phyloP scores from a whole-genome alignment of 495 filamentous ascomycete genomes.

The Rhypophila decipiens region DNA sequence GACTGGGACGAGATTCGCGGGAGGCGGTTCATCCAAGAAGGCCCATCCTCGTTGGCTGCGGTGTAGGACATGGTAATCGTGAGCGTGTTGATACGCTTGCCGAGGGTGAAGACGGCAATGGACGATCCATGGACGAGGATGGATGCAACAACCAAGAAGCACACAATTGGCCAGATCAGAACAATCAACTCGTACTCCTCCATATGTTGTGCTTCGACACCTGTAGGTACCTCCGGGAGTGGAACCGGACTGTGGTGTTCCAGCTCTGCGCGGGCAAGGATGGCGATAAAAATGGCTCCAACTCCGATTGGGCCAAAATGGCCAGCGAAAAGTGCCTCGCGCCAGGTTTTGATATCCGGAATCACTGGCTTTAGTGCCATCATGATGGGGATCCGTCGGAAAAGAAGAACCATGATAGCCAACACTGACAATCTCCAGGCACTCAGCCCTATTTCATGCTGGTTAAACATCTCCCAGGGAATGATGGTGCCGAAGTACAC shows the following conservation, averaged over 20 bases:
- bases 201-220: conserved; percentile 16
- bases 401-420: conserved; percentile 85
- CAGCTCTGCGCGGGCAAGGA: conserved; percentile 83
- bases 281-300: conserved; percentile 92
- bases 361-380: conserved; percentile 84
- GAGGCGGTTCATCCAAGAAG: conserved; percentile 89
- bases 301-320: conserved; percentile 99
- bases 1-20: conserved; percentile 83
- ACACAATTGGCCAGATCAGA: conserved; percentile 93
- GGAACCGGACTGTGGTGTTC: conserved; percentile 70
- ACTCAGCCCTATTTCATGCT: conserved; percentile 58
- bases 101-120: conserved; percentile 95
- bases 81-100: conserved; percentile 96
- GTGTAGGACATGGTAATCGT: conserved; percentile 96
- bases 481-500: conserved; percentile 97
- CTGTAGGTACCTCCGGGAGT: conserved; percentile 49
- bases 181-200: conserved; percentile 63
- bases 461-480: conserved; percentile 85
- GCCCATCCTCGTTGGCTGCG: conserved; percentile 77
- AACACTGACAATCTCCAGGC: conserved; percentile 89
- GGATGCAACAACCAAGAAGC: conserved; percentile 88
- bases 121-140: conserved; percentile 97
- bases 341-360: conserved; percentile 97
- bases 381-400: conserved; percentile 97
- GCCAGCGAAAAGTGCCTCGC: conserved; percentile 93